phyloP scores from a whole-genome alignment of 306 rosid genomes.

The Psophocarpus tetragonolobus region DNA sequence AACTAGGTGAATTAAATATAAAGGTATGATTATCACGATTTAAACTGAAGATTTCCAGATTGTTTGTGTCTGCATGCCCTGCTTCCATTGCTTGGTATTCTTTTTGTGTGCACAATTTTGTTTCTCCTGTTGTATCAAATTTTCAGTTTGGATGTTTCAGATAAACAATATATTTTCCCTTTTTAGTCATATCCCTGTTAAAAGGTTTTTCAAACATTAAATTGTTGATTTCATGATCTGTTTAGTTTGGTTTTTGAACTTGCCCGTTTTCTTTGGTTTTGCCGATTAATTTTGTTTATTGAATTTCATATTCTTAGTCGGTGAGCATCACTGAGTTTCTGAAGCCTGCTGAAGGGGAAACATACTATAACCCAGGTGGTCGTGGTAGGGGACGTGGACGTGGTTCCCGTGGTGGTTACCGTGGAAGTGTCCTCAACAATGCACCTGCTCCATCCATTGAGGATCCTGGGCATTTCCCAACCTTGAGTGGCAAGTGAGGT shows the following conservation, averaged over 20 bases:
- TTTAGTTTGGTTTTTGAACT: background rate
- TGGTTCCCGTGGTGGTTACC: slow-evolving; percentile 72
- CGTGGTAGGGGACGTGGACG: slow-evolving; percentile 90
- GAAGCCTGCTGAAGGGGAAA: slow-evolving; percentile 91
- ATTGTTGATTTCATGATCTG: background rate
- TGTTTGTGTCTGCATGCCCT: background rate
- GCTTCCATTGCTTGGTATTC: background rate
- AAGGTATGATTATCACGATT: background rate
- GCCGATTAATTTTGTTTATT: background rate
- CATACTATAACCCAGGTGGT: slow-evolving; percentile 56
- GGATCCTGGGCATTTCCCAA: slow-evolving; percentile 87
- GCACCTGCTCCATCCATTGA: slow-evolving; percentile 76
- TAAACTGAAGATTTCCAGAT: background rate
- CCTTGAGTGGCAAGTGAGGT: slow-evolving; percentile 82
- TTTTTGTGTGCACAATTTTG: background rate
- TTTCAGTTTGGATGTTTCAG: background rate
- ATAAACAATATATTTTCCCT: background rate
- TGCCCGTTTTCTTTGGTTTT: background rate
- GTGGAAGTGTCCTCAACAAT: slow-evolving; percentile 44
- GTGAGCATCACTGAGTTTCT: slow-evolving; percentile 89
- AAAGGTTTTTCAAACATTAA: background rate
- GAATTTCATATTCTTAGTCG: slow-evolving; percentile 45
- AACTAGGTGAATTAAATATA: background rate
- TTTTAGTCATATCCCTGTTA: background rate
- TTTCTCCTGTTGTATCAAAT: background rate